A percentile compares a stretch with the other conserved stretches of the same genome.
Evolutionary conservation across 768 basidiomycete genomes (phyloP).

Genomic region (Fistulinella prunicolor): DNA sequence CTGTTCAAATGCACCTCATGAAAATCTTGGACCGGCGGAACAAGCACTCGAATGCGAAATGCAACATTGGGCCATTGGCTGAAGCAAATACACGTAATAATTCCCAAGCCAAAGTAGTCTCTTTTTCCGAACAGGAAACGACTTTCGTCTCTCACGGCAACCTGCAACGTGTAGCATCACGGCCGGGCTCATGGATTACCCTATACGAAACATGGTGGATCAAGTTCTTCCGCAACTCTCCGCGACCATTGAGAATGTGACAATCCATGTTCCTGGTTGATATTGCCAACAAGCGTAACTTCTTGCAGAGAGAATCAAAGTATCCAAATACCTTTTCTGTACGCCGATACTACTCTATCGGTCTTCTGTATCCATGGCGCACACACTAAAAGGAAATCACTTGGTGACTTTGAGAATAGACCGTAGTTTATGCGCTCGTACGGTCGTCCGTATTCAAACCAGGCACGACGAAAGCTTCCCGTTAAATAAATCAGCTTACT

Average conservation of each 20-base stretch:
- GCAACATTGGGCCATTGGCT: too few species aligned
- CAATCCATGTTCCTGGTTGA: constrained; percentile 18
- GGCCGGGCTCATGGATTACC: constrained; percentile 9
- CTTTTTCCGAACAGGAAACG: background rate
- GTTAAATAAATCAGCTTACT: too few species aligned
- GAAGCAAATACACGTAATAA: constrained; percentile 8
- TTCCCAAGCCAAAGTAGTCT: constrained; percentile 7
- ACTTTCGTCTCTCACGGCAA: constrained; percentile 12
- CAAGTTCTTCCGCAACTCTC: constrained; percentile 6
- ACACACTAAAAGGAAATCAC: background rate
- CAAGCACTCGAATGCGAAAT: background rate
- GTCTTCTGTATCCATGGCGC: background rate
- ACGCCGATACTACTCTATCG: background rate
- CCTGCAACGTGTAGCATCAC: background rate
- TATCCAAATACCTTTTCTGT: constrained; percentile 1
- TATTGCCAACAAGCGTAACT: background rate
- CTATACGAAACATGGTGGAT: constrained; percentile 7
- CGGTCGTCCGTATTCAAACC: too few species aligned
- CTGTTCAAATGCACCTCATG: constrained; percentile 7
- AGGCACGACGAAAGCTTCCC: too few species aligned
- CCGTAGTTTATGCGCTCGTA: too few species aligned
- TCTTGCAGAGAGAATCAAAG: constrained; percentile 3
- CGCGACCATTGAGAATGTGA: constrained; percentile 3
- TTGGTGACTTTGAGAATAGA: background rate
- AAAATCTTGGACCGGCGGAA: constrained; percentile 24